Conservation (phyloP, 129 eudicot species). For the Pittosporum tobira region DNA sequence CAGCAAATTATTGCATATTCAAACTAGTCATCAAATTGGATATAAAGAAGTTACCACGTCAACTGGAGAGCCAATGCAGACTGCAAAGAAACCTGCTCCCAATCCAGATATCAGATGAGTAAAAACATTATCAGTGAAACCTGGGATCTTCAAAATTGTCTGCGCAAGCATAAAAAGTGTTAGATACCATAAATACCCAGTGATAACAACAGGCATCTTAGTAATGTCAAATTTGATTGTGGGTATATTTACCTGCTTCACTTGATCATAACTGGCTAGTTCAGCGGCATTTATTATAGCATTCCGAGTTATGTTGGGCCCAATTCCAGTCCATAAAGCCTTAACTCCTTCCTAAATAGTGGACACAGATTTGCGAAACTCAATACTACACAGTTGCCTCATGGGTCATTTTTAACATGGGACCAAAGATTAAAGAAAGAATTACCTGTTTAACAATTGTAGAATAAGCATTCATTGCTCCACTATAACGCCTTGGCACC, state of each 20-base stretch:
- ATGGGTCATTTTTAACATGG: background rate
- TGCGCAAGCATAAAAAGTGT: slow-evolving; percentile 25
- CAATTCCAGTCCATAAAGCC: slow-evolving; percentile 88
- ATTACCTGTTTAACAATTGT: slow-evolving; percentile 67
- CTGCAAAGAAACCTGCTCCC: slow-evolving; percentile 97
- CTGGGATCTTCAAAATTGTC: slow-evolving; percentile 84
- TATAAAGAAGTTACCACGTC: slow-evolving; percentile 58
- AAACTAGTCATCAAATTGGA: background rate
- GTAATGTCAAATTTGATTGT: background rate
- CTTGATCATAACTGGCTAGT: slow-evolving; percentile 94
- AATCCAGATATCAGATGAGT: slow-evolving; percentile 80
- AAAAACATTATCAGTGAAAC: slow-evolving; percentile 76
- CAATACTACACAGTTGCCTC: background rate
- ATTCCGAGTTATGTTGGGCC: slow-evolving; percentile 83
- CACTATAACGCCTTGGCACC: slow-evolving; percentile 74
- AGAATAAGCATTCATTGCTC: slow-evolving; percentile 74
- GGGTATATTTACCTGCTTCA: slow-evolving; percentile 56
- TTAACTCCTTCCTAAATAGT: slow-evolving; percentile 63
- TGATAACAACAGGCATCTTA: slow-evolving; percentile 3
- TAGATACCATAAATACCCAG: background rate
- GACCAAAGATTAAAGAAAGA: background rate
- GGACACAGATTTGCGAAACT: background rate
- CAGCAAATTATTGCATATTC: background rate
- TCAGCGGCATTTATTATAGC: slow-evolving; percentile 97
- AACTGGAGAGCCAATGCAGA: slow-evolving; percentile 96